Percentiles rank a stretch among this genome's conserved stretches.
Evolutionary conservation across 805 yeast species (phyloP).

Genomic region (Pichia deserticola): DNA sequence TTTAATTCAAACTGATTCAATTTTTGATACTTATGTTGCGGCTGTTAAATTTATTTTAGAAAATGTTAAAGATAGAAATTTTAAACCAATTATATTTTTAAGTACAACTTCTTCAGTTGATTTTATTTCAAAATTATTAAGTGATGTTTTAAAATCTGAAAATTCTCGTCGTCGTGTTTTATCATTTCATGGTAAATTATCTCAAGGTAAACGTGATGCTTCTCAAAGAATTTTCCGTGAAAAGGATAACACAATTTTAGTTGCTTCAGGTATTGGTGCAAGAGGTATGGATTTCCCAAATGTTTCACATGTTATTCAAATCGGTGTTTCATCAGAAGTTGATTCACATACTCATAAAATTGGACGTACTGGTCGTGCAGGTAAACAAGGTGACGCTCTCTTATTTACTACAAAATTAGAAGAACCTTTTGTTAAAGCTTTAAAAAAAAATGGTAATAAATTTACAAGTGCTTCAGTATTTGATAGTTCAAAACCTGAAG

Average conservation of each 20-base stretch:
- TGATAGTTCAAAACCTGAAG: slow-evolving; percentile 30
- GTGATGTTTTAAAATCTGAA: slow-evolving; percentile 11
- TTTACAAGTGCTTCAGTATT: slow-evolving; percentile 40
- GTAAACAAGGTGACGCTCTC: slow-evolving; percentile 65
- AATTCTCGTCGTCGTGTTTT: slow-evolving; percentile 14
- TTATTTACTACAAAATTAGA: slow-evolving; percentile 54
- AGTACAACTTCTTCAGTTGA: slow-evolving; percentile 71
- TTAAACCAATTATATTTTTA: slow-evolving; percentile 77
- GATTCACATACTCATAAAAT: slow-evolving; percentile 88
- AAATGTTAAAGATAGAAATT: slow-evolving; percentile 29
- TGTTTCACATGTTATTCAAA: slow-evolving; percentile 78
- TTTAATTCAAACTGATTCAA: slow-evolving; percentile 43
- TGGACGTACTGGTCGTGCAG: slow-evolving; percentile 96
- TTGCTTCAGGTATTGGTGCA: slow-evolving; percentile 91
- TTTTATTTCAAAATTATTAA: slow-evolving; percentile 41
- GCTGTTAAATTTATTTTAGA: slow-evolving; percentile 41
- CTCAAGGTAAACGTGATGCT: slow-evolving; percentile 52
- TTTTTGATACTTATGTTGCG: slow-evolving; percentile 54
- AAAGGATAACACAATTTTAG: slow-evolving; percentile 46
- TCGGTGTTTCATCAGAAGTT: slow-evolving; percentile 65
- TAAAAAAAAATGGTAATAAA: slow-evolving; percentile 47
- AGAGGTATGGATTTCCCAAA: slow-evolving; percentile 94
- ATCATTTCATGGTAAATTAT: slow-evolving; percentile 63
- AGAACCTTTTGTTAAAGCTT: slow-evolving; percentile 41
- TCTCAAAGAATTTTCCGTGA: slow-evolving; percentile 27